Percentiles rank a stretch among this genome's conserved stretches.
These are phyloP conservation scores for Coniochaeta ligniaria DNA, from an alignment of 2,329 filamentous ascomycete species.

Conservation along the genomic window DNA sequence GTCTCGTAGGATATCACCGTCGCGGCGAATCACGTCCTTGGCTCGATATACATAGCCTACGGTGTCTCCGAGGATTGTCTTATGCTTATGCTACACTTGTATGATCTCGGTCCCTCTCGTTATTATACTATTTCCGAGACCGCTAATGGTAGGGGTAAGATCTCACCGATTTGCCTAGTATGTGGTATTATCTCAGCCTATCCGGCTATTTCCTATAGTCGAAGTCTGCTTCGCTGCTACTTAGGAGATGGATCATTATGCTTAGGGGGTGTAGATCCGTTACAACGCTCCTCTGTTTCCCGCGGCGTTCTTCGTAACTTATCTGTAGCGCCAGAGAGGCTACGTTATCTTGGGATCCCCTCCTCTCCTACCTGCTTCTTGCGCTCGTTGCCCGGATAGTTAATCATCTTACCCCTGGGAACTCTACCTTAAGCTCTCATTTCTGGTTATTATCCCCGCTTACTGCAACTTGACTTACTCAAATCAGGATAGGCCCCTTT, in stretches of 20 bases:
- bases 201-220: background rate
- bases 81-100: background rate
- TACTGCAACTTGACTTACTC: background rate
- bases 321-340: background rate
- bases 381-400: too few relatives aligned
- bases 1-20: conserved; percentile 5
- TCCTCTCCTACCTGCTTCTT: background rate
- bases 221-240: background rate
- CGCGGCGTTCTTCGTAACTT: background rate
- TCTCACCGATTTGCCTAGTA: background rate
- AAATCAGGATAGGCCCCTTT: background rate
- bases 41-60: conserved; percentile 4
- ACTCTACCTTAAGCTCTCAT: background rate
- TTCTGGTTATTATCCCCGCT: background rate
- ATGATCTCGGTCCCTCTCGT: background rate
- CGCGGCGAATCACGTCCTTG: conserved; percentile 3
- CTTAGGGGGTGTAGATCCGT: background rate
- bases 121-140: background rate
- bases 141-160: background rate
- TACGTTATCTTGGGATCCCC: background rate
- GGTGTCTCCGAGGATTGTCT: conserved; percentile 3
- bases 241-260: background rate
- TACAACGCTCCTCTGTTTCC: background rate
- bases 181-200: background rate
- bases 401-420: too few relatives aligned